A percentile compares a stretch with the other conserved stretches of the same genome.
Conservation (phyloP, 805 yeast species). For the Wickerhamomyces alni region DNA sequence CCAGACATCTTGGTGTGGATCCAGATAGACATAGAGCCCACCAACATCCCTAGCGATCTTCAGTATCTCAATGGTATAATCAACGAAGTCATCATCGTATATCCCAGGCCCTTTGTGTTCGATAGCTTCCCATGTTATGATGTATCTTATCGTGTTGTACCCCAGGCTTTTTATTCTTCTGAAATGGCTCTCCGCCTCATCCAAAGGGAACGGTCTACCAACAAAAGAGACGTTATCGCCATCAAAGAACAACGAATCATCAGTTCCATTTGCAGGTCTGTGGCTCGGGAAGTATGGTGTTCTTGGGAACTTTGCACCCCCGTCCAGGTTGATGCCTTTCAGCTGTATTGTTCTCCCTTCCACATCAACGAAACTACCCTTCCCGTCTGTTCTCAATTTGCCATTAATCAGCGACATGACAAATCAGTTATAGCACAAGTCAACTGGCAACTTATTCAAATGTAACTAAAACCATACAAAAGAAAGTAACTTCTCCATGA, state of each 20-base stretch:
- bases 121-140: conserved; percentile 87
- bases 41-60: conserved; percentile 54
- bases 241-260: conserved; percentile 45
- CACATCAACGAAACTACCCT: conserved; percentile 53
- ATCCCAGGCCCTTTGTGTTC: conserved; percentile 84
- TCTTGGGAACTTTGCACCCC: conserved; percentile 64
- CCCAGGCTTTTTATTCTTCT: conserved; percentile 74
- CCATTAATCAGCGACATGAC: conserved; percentile 17
- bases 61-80: conserved; percentile 60
- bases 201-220: conserved; percentile 73
- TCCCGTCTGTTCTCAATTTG: conserved; percentile 28
- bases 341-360: conserved; percentile 56
- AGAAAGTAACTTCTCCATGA: too few relatives aligned
- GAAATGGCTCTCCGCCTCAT: conserved; percentile 66
- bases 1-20: conserved; percentile 96
- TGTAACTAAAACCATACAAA: too few relatives aligned
- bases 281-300: conserved; percentile 42
- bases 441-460: too few relatives aligned
- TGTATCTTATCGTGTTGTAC: conserved; percentile 68
- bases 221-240: conserved; percentile 79
- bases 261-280: conserved; percentile 21
- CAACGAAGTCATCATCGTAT: conserved; percentile 73
- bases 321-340: conserved; percentile 80
- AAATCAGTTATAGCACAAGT: too few relatives aligned
- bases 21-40: conserved; percentile 73